Percentiles rank a stretch among this genome's conserved stretches.
These are phyloP conservation scores for Solanum clarkiae DNA, from an alignment of 257 asterid genomes.

Conservation along the genomic window DNA sequence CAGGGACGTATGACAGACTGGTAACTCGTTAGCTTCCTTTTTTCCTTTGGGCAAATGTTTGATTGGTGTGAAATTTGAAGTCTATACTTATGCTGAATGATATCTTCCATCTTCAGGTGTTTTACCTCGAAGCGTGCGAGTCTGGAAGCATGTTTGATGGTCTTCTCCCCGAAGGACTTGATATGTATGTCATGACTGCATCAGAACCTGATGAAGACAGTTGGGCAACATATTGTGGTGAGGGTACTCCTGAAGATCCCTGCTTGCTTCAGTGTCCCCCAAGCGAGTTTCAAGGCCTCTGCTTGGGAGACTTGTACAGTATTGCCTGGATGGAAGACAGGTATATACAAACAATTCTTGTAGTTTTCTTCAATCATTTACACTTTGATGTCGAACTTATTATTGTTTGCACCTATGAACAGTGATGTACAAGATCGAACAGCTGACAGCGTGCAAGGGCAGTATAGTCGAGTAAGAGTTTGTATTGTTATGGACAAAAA, in stretches of 20 bases:
- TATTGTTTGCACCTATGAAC: not conserved
- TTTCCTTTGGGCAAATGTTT: not conserved
- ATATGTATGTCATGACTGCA: slow-evolving; percentile 88
- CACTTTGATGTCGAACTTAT: not conserved
- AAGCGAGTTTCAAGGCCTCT: not conserved
- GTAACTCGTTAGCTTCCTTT: slow-evolving; percentile 19
- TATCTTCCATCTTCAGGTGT: slow-evolving; percentile 30
- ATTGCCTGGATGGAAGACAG: slow-evolving; percentile 98
- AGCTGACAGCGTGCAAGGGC: not conserved
- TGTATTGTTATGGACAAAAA: not conserved
- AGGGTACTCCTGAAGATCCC: slow-evolving; percentile 61
- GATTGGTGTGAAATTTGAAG: not conserved
- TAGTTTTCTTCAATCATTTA: not conserved
- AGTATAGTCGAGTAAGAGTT: not conserved
- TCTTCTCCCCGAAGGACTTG: slow-evolving; percentile 67
- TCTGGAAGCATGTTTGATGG: slow-evolving; percentile 96
- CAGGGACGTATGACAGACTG: slow-evolving; percentile 80
- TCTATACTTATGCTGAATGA: not conserved
- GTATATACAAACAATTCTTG: slow-evolving; percentile 11
- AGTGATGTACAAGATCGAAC: not conserved
- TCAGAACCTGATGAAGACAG: slow-evolving; percentile 88
- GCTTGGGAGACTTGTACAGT: slow-evolving; percentile 74
- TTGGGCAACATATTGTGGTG: slow-evolving; percentile 95
- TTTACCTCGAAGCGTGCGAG: slow-evolving; percentile 94
- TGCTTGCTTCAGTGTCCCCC: slow-evolving; percentile 27